A percentile compares a stretch with the other conserved stretches of the same genome.
Evolutionary conservation across 805 yeast genomes (phyloP).

Genomic region (Peterozyma xylosa): DNA sequence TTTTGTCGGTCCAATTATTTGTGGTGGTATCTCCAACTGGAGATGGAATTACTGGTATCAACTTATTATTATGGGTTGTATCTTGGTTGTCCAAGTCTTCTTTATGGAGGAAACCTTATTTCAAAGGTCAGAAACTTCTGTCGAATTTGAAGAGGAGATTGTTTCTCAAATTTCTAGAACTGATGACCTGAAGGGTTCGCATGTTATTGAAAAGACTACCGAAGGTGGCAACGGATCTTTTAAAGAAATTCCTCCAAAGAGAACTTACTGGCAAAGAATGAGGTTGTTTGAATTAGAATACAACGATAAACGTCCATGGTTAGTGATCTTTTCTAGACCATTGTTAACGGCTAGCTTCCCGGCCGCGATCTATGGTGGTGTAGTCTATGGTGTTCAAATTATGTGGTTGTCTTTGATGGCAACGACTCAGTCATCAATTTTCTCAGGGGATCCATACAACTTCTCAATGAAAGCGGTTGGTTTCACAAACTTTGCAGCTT

Average conservation of each 20-base stretch:
- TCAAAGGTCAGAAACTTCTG: no score
- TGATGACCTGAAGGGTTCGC: no score
- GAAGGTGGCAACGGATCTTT: conserved; percentile 18
- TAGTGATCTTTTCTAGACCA: conserved; percentile 26
- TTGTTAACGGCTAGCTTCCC: conserved; percentile 30
- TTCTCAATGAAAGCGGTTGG: conserved; percentile 15
- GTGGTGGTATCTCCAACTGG: conserved; percentile 39
- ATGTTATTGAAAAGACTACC: no score
- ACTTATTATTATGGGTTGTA: conserved; percentile 31
- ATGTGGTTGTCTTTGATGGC: conserved; percentile 32
- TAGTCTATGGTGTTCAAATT: conserved; percentile 33
- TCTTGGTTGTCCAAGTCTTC: conserved; percentile 26
- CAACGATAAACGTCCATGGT: conserved; percentile 32
- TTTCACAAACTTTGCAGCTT: conserved; percentile 15
- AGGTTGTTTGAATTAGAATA: conserved; percentile 26
- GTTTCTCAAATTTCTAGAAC: no score
- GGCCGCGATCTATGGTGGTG: conserved; percentile 41
- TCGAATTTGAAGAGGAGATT: conserved; percentile 13
- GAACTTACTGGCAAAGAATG: conserved; percentile 34
- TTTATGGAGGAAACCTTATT: conserved; percentile 38
- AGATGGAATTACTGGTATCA: conserved; percentile 42
- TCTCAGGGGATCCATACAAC: conserved; percentile 16
- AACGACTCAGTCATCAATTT: conserved; percentile 22
- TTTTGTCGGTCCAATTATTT: conserved; percentile 40
- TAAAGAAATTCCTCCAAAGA: conserved; percentile 18